A percentile compares a stretch with the other conserved stretches of the same genome.
Conservation (phyloP, 1,139 yeast genomes). For the Diutina mesorugosa region DNA sequence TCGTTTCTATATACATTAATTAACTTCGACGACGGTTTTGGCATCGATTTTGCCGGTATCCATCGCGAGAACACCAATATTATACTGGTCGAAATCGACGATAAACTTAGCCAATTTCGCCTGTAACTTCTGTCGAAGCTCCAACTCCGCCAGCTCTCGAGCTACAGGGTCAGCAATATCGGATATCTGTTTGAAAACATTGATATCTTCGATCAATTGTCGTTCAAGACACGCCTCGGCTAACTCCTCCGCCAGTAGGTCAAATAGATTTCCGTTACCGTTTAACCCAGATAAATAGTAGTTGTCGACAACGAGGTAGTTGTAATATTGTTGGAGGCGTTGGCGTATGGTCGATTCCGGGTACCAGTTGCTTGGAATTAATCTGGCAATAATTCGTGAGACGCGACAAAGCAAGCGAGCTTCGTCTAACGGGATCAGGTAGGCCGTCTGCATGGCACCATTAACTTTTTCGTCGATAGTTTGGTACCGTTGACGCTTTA, state of each 20-base stretch:
- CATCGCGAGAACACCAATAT: conserved; percentile 24
- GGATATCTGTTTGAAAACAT: conserved; percentile 7
- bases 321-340: conserved; percentile 24
- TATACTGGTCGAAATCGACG: conserved; percentile 19
- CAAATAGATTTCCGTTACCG: conserved; percentile 36
- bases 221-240: conserved; percentile 36
- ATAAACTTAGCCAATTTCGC: conserved; percentile 17
- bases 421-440: conserved; percentile 24
- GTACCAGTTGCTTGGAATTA: conserved; percentile 22
- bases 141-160: conserved; percentile 2
- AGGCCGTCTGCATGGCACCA: conserved; percentile 27
- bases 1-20: too few relatives aligned
- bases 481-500: neutral
- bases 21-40: too few relatives aligned
- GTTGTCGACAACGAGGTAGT: conserved; percentile 39
- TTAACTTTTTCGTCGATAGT: conserved; percentile 4
- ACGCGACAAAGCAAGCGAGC: conserved; percentile 19
- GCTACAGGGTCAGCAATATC: conserved; percentile 5
- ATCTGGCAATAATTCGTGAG: conserved; percentile 26
- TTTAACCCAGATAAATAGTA: conserved; percentile 29
- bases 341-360: conserved; percentile 27
- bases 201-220: conserved; percentile 23
- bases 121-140: conserved; percentile 13
- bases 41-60: neutral
- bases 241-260: conserved; percentile 29